Base-by-base conservation (phyloP, 2,329 filamentous ascomycete genomes). In the Colletotrichum horii region DNA sequence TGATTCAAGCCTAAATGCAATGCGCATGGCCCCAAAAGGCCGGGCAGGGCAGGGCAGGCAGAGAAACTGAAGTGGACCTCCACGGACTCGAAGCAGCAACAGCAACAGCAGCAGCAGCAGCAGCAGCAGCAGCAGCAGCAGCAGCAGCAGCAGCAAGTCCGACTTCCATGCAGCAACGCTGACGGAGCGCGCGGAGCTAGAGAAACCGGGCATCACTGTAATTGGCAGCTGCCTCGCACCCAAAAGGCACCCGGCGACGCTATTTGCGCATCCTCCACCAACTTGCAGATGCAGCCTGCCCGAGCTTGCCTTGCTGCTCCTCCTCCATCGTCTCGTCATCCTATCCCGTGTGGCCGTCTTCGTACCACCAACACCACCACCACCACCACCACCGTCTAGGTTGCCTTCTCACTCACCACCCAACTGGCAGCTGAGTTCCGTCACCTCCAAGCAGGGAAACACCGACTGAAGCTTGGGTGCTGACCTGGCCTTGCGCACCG, bases 401-500 rank as follows among this genome's bases (percentile, higher is more conserved):
- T 22, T 52, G 43, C 43, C n/a, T 22, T 52, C 22, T 32, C 2
- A 66, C 32, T 64, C 60, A 28, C 34, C 36, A 61, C 19, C 30
- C 22, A 26, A n/a, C 36, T 22, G n/a, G 43, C 43, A 52, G 43
- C 43, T 52, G 43, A 52, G 43, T 66, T 24, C 30, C 24, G 36
- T 64, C 62, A 64, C 32, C n/a, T 64, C 4, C 30, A 52, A 66
- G n/a, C 24, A 66, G 24, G 24, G n/a, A 16, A 43, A 66, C 16
- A 32, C 30, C 34, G 24, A 66, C 34, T 24, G 16, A 48, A 66
- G 62, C 36, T 66, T 38, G 62, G 34, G 62, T 75, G 70, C 64
- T 73, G 70, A 69, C 70, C 65, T 66, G 67, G 52, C 68, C 64
- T 73, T 64, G 70, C 69, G 69, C 62, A 48, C 64, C 38, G 65